Evolutionary conservation across 352 stramenopile species (phyloP), one percentile per base, ranked within the genome.

Genomic region (Phytophthora hibernalis): DNA sequence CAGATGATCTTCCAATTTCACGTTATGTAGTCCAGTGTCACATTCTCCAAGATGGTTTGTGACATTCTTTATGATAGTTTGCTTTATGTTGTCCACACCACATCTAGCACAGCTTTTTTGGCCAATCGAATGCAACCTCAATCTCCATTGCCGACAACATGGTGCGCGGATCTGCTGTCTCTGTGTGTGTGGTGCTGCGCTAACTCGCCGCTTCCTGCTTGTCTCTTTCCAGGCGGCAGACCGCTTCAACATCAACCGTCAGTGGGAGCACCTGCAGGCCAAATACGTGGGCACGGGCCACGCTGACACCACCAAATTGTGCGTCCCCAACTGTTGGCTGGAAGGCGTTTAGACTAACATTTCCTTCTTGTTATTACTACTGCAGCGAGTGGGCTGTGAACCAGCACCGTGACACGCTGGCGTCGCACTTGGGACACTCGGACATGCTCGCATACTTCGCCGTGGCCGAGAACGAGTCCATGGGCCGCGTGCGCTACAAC

Each of bases 401-500:
- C 80, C 96, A 99, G 82, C 97, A 99, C 76, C 95, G 98, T 12
- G 98, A 99, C 79, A 99, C 97, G 8, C 82, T 99, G 35, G 97
- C 97, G 6, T 98, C 91, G 51, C 96, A 99, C 70, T 70, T 99
- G 24, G 97, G 97, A 24, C 97, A 99, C 77, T 95, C 96, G 65
- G 97, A 99, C 84, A 97, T 99, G 89, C 70, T 99, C 8, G 91
- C 80, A 24, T 99, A 99, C 79, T 98, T 99, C 73, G 95, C 97
- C 9, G 96, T 99, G 35, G 97, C 97, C 13, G 94, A 99, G 82
- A 99, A 99, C 78, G 93, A 99, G 77, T 95, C 92, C 22, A 83
- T 99, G 54, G 97, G 95, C 44, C 90, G 97, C 55, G 86, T 98
- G 51, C 65, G 65, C 38, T 77, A 68, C 68, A 72, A 71, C 53